Evolutionary conservation across 2,329 filamentous ascomycete genomes (phyloP).

Genomic region (Cercospora sp.): DNA sequence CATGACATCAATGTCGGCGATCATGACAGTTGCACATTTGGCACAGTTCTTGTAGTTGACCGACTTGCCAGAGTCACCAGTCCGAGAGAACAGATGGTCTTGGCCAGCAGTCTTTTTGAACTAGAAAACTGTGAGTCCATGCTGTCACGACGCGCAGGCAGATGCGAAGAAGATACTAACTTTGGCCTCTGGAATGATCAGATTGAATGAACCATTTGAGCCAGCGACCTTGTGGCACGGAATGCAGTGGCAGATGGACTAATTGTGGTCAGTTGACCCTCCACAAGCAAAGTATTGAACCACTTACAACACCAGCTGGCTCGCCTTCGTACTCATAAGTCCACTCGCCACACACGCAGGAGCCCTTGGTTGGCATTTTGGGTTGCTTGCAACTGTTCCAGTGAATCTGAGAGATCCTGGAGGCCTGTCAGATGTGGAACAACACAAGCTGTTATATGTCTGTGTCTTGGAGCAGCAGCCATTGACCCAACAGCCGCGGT

Average conservation of each 20-base stretch:
- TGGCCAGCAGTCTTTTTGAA: constrained; percentile 37
- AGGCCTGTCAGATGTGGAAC: neutral
- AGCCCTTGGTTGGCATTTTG: constrained; percentile 27
- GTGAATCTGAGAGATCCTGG: neutral
- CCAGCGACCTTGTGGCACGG: constrained; percentile 40
- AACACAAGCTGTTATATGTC: neutral
- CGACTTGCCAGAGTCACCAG: constrained; percentile 37
- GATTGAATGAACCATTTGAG: constrained; percentile 36
- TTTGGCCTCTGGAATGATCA: constrained; percentile 33
- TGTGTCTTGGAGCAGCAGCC: neutral
- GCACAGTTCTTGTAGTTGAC: constrained; percentile 37
- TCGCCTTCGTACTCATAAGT: constrained; percentile 40
- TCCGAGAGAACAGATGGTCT: constrained; percentile 30
- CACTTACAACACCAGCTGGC: constrained; percentile 32
- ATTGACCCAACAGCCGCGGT: neutral
- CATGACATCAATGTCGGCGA: constrained; percentile 31
- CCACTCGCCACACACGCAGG: constrained; percentile 40
- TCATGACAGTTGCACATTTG: constrained; percentile 37
- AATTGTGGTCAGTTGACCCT: neutral
- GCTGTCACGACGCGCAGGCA: neutral
- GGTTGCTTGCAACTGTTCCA: neutral
- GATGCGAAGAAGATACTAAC: constrained; percentile 17
- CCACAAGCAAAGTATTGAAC: neutral
- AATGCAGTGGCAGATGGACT: constrained; percentile 37
- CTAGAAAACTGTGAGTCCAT: constrained; percentile 20